A percentile compares a stretch with the other conserved stretches of the same genome.
Conservation (phyloP, 2,329 filamentous ascomycete genomes). For the Fusarium sp. region DNA sequence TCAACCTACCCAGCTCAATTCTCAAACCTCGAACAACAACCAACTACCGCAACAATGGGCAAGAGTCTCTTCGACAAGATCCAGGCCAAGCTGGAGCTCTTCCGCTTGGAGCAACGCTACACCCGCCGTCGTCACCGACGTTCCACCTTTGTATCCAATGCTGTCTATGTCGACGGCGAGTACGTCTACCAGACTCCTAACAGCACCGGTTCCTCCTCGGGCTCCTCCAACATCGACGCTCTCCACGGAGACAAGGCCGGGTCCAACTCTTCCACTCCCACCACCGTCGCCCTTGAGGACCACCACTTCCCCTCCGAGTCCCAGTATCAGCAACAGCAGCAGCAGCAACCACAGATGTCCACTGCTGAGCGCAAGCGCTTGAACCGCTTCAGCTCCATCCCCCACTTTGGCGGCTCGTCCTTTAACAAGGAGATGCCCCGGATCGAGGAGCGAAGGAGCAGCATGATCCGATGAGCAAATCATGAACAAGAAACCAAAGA, state of each 20-base stretch:
- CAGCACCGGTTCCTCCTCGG: conserved; percentile 71
- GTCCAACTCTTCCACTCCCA: conserved; percentile 38
- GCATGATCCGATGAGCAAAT: conserved; percentile 55
- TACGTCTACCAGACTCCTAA: conserved; percentile 84
- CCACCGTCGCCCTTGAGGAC: conserved; percentile 48
- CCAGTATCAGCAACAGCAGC: conserved; percentile 29
- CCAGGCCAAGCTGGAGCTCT: conserved; percentile 85
- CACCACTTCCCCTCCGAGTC: conserved; percentile 38
- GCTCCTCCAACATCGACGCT: conserved; percentile 58
- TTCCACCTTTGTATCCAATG: conserved; percentile 90
- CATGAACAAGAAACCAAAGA: conserved; percentile 25
- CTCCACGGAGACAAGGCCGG: conserved; percentile 55
- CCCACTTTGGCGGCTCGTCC: conserved; percentile 64
- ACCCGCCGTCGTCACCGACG: conserved; percentile 89
- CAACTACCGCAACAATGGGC: conserved; percentile 58
- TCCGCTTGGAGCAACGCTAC: conserved; percentile 95
- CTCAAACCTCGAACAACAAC: not conserved
- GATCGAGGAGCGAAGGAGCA: conserved; percentile 60
- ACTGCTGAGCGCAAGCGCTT: conserved; percentile 62
- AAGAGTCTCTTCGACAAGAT: conserved; percentile 72
- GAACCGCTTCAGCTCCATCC: conserved; percentile 71
- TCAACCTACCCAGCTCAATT: conserved; percentile 6
- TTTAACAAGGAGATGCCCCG: conserved; percentile 54
- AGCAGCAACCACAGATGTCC: conserved; percentile 30
- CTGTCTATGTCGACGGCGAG: conserved; percentile 94